Conservation (phyloP, 257 asterid species). For the Lycium barbarum region DNA sequence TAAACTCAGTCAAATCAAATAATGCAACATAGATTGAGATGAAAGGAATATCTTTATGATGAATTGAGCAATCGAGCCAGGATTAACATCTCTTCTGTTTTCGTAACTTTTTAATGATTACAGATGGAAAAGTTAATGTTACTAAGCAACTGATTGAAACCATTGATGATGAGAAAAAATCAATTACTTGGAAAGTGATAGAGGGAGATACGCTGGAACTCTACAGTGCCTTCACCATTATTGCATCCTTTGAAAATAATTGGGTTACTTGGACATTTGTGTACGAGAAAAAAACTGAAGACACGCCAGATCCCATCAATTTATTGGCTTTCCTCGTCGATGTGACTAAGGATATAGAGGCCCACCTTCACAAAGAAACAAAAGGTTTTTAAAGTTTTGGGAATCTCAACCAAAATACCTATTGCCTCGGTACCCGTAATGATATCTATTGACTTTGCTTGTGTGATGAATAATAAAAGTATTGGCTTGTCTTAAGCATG, state of each 20-base stretch:
- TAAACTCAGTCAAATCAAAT: too few species aligned
- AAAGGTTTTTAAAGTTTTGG: neutral
- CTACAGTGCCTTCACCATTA: conserved; percentile 45
- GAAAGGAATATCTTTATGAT: neutral
- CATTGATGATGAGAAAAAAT: conserved; percentile 47
- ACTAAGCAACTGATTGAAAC: conserved; percentile 51
- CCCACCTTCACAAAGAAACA: conserved; percentile 29
- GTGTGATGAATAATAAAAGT: neutral
- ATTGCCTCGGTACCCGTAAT: neutral
- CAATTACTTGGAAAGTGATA: conserved; percentile 42
- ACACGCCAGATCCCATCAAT: conserved; percentile 42
- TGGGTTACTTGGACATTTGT: conserved; percentile 49
- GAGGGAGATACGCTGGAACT: conserved; percentile 56
- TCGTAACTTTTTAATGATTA: neutral
- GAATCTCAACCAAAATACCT: neutral
- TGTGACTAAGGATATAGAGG: conserved; percentile 51
- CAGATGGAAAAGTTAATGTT: conserved; percentile 47
- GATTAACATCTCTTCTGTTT: neutral
- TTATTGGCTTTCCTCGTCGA: conserved; percentile 40
- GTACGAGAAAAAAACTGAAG: conserved; percentile 47
- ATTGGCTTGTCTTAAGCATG: neutral
- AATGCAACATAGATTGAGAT: neutral
- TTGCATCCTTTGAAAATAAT: conserved; percentile 40
- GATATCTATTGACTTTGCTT: neutral
- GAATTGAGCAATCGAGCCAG: neutral